Percentiles rank a stretch among this genome's conserved stretches.
phyloP scores from a whole-genome alignment of 805 yeast species.

The Cyberlindnera mycetangii region DNA sequence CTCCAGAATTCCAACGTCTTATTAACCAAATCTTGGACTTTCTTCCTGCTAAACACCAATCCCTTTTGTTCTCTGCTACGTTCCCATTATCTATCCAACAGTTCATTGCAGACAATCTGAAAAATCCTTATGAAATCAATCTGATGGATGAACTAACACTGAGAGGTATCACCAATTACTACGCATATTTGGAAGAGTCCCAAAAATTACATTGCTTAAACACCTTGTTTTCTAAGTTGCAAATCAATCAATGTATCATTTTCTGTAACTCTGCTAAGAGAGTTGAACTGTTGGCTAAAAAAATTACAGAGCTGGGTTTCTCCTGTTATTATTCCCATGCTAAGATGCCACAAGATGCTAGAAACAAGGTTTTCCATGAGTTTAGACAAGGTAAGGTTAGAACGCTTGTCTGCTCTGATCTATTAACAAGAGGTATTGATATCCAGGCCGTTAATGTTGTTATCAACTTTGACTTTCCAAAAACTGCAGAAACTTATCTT shows the following conservation, averaged over 20 bases:
- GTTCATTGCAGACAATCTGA: slow-evolving; percentile 87
- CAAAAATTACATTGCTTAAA: slow-evolving; percentile 95
- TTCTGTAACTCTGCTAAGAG: slow-evolving; percentile 96
- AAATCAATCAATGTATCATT: slow-evolving; percentile 93
- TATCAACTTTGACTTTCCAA: slow-evolving; percentile 97
- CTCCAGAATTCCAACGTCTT: slow-evolving; percentile 83
- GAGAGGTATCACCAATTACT: slow-evolving; percentile 94
- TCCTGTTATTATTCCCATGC: slow-evolving; percentile 98
- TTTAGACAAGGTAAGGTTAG: slow-evolving; percentile 98
- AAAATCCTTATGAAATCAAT: slow-evolving; percentile 92
- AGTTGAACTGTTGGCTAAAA: slow-evolving; percentile 92
- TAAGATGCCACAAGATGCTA: slow-evolving; percentile 93
- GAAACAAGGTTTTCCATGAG: slow-evolving; percentile 98
- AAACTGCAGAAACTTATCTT: slow-evolving; percentile 93
- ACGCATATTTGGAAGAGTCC: slow-evolving; percentile 96
- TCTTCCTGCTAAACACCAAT: slow-evolving; percentile 79
- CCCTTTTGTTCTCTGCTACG: slow-evolving; percentile 89
- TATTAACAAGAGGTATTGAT: slow-evolving; percentile 97
- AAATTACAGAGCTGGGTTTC: slow-evolving; percentile 93
- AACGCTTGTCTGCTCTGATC: slow-evolving; percentile 94
- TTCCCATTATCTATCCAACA: slow-evolving; percentile 92
- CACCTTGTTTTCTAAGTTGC: slow-evolving; percentile 89
- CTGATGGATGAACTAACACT: slow-evolving; percentile 96
- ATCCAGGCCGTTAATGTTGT: slow-evolving; percentile 98
- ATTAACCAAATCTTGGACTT: slow-evolving; percentile 82